Evolutionary conservation across 2,329 filamentous ascomycete species (phyloP).

Genomic region (Aspergillus aculeatus): DNA sequence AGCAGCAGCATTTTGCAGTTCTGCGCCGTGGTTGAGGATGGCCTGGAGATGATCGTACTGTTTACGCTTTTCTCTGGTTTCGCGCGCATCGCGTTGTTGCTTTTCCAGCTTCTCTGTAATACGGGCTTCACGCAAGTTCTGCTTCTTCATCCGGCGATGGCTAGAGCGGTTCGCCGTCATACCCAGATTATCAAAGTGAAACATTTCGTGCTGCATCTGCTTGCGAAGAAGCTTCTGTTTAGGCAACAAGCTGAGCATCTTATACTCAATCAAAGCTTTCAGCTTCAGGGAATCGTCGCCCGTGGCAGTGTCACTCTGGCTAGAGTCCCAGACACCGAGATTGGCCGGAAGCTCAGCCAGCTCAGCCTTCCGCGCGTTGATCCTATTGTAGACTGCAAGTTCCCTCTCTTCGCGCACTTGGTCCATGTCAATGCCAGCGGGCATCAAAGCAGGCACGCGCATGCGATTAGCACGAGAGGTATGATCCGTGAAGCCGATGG

Average conservation of each 20-base stretch:
- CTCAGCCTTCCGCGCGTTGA: conserved; percentile 79
- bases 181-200: conserved; percentile 91
- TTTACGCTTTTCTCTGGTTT: conserved; percentile 97
- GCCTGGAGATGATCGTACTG: conserved; percentile 88
- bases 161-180: conserved; percentile 93
- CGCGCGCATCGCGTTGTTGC: conserved; percentile 92
- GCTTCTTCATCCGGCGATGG: conserved; percentile 96
- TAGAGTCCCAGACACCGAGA: conserved; percentile 80
- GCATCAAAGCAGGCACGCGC: conserved; percentile 84
- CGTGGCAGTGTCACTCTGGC: conserved; percentile 64
- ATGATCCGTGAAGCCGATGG: conserved; percentile 79
- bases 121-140: conserved; percentile 87
- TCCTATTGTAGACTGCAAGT: conserved; percentile 82
- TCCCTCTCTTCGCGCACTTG: conserved; percentile 84
- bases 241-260: conserved; percentile 80
- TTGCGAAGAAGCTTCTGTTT: conserved; percentile 86
- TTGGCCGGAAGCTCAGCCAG: conserved; percentile 82
- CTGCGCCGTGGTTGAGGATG: conserved; percentile 76
- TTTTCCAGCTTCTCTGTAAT: conserved; percentile 99
- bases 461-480: conserved; percentile 70
- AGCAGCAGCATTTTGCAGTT: conserved; percentile 67
- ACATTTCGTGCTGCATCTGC: conserved; percentile 85
- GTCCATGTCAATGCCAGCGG: conserved; percentile 82
- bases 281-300: conserved; percentile 81
- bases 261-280: conserved; percentile 92